Base-by-base conservation (phyloP, 2,329 filamentous ascomycete genomes). In the Celoporthe dispersa region DNA sequence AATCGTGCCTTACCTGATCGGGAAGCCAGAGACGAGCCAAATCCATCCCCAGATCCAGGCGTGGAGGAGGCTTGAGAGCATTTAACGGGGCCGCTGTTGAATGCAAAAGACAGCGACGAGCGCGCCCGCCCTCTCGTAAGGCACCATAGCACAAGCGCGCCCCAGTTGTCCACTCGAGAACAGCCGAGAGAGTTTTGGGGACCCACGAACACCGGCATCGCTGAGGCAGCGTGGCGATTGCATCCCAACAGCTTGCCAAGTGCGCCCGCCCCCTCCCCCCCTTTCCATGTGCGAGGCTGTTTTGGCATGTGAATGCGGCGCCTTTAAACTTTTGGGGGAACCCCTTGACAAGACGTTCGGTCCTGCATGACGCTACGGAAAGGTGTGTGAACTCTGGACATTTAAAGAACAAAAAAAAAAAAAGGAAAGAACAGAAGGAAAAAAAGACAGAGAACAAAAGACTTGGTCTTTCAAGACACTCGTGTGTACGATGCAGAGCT, bases 11-110 rank as follows among this genome's bases (percentile, higher is more conserved):
- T 44, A 62, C 68, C 64, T 53, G 53, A 70, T 67, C 57, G 41
- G 70, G 67, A 67, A 70, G 67, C 64, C 68, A 41, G 59, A 48
- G 37, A 69, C 60, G 60, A 71, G 57, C 31, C 51, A 66, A 33
- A 55, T 59, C 63, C 37, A 12, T 64, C 22, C 39, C 62, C 69
- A 66, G 66, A 63, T 71, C 28, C 60, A 41, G 41, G 28, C 3
- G 28, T 35, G 28, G 60, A 41, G 60, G 37, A 63, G 19, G 14
- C 39, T 59, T 65, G 44, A 62, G 41, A 68, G 66, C 35, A 33
- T 53, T 64, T 48, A 35, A 66, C 35, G 59, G 51, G 51, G 51
- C 25, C 16, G 22, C 7, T 66, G 53, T 16, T 37, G 59, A 68
- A 68, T 67, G 70, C 67, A 71, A 67, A 64, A 64, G 51, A 66